Base-by-base conservation (phyloP, 768 basidiomycete species). In the Tulasnella calospora region DNA sequence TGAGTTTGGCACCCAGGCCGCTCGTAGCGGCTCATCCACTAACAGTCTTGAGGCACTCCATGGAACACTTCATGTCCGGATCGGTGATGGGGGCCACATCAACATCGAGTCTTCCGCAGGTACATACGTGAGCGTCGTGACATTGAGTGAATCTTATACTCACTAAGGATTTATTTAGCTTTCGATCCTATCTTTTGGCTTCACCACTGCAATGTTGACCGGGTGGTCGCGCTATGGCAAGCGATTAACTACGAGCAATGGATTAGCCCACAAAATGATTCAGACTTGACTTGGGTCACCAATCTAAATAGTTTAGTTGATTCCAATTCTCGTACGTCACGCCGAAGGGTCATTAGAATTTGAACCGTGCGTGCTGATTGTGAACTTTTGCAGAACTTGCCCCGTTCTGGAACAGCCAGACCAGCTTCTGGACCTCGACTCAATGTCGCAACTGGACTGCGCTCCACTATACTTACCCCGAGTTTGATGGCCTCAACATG, bases 1-100 rank as follows among this genome's bases (percentile, higher is more conserved):
- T 10, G 6, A 47, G n/a, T 76, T 76, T 61, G 30, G 46, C 46
- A 76, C 46, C 57, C 44, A 57, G 33, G 46, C 74, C 0, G 57
- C 46, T 12, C 7, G 40, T 36, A 27, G 72, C 13, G 35, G 35
- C 12, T 44, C 72, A n/a, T 73, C 27, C 55, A 41, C 33, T 15
- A 78, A 74, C 76, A 78, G 76, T 78, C 71, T 78, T 15, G 76
- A 78, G 72, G 69, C 76, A 4, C 78, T 78, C 5, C 76, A 78
- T 38, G 76, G 46, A 13, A 17, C 23, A 35, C 33, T 78, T n/a
- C 76, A 78, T 41, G 10, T 78, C 17, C n/a, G 9, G 4, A 41
- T 78, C n/a, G 76, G 76, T 17, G 35, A 76, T 3, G 71, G 38
- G 3, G 76, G 76, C 8, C 71, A 55, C 21, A 76, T 76, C 69